phyloP scores from a whole-genome alignment of 108 stramenopile species.

The Hondaea fermentalgiana region DNA sequence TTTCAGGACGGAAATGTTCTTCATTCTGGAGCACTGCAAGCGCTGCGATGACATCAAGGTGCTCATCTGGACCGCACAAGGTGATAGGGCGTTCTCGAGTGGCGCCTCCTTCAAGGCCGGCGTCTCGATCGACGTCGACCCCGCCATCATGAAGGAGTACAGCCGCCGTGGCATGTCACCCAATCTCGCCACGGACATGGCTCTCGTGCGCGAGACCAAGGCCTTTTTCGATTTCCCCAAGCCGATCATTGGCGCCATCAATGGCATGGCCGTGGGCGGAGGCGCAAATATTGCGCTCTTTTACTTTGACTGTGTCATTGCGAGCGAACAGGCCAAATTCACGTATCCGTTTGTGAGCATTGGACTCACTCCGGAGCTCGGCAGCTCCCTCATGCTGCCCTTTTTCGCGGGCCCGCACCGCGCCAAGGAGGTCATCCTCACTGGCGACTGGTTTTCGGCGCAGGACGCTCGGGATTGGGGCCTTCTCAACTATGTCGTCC shows the following conservation, averaged over 20 bases:
- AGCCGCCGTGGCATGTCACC: background rate
- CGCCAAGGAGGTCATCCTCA: background rate
- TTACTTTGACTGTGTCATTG: background rate
- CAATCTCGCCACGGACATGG: background rate
- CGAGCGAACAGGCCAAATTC: slow-evolving; percentile 1
- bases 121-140: background rate
- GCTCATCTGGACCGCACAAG: background rate
- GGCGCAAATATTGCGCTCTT: slow-evolving; percentile 6
- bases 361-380: slow-evolving; percentile 12
- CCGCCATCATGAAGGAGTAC: background rate
- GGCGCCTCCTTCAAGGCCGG: background rate
- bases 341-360: background rate
- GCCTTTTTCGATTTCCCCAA: background rate
- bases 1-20: background rate
- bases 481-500: background rate
- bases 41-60: background rate
- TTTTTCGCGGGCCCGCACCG: background rate
- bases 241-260: background rate
- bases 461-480: background rate
- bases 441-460: background rate
- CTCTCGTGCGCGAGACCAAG: background rate
- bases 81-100: background rate
- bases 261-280: slow-evolving; percentile 6
- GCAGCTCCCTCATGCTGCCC: slow-evolving; percentile 6
- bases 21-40: background rate